A percentile compares a stretch with the other conserved stretches of the same genome.
Conservation (phyloP, 75 land plant genomes). For the Adiantum capillusveneris region DNA sequence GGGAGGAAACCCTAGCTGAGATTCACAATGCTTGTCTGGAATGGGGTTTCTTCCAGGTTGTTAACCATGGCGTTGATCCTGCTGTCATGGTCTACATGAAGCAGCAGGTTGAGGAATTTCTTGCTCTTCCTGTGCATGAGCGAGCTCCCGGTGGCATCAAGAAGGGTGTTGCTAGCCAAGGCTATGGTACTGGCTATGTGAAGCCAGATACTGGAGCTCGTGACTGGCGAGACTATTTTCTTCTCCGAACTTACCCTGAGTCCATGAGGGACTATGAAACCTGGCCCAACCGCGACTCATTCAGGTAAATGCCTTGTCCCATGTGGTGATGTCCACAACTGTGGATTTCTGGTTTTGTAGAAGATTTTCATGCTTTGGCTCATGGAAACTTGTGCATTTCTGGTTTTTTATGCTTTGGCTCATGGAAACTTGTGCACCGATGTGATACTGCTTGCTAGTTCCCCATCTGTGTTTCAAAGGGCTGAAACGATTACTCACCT, state of each 20-base stretch:
- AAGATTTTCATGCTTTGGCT: neutral
- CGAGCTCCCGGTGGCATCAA: neutral
- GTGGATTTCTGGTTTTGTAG: neutral
- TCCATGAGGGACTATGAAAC: neutral
- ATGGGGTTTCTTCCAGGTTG: conserved; percentile 64
- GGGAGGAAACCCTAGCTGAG: conserved; percentile 17
- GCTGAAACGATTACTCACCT: neutral
- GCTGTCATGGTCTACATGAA: neutral
- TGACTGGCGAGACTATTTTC: neutral
- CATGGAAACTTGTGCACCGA: too few relatives aligned
- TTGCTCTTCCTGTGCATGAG: neutral
- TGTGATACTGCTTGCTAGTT: neutral
- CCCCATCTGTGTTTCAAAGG: neutral
- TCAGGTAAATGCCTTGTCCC: neutral
- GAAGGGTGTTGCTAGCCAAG: neutral
- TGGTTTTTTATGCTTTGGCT: too few relatives aligned
- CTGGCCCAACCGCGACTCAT: neutral
- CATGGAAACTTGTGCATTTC: too few relatives aligned
- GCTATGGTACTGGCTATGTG: neutral
- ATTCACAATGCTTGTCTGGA: conserved; percentile 38
- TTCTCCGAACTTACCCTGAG: neutral
- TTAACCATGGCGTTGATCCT: neutral
- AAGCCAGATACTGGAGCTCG: neutral
- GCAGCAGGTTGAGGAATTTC: neutral
- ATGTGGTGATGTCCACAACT: neutral